These are phyloP conservation scores for Coccomyxa sp. DNA, from an alignment of 139 green algal species.

Conservation along the genomic window DNA sequence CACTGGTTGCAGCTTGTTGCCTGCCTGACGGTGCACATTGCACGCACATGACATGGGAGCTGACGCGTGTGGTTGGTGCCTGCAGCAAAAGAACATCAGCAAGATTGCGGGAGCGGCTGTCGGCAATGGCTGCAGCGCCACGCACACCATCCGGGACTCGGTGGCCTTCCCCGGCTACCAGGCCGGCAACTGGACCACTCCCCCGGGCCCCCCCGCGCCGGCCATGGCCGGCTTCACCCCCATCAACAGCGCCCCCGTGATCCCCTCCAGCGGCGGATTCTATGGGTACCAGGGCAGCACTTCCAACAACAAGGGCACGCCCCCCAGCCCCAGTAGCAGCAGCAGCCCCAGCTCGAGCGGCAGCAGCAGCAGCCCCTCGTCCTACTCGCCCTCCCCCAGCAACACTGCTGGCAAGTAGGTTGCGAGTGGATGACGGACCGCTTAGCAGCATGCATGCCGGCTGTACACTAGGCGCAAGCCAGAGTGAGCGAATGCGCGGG, in stretches of 20 bases:
- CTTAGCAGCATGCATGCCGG: too few species aligned
- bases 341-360: too few species aligned
- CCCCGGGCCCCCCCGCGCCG: background rate
- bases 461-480: too few species aligned
- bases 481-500: too few species aligned
- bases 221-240: background rate
- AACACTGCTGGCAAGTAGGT: background rate
- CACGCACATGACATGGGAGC: background rate
- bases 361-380: too few species aligned
- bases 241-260: background rate
- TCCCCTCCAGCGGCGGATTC: background rate
- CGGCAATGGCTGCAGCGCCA: background rate
- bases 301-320: background rate
- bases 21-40: background rate
- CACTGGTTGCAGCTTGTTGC: background rate
- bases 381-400: background rate
- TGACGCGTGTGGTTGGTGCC: background rate
- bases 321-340: too few species aligned
- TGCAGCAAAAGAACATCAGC: background rate
- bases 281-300: background rate
- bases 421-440: too few species aligned
- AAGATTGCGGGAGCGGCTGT: background rate
- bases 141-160: background rate
- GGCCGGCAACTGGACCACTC: slow-evolving; percentile 4
- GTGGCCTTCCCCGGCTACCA: background rate